Percentiles rank a stretch among this genome's conserved stretches.
Evolutionary conservation across 345 rosid species (phyloP).

Genomic region (Citrus cavaleriei): DNA sequence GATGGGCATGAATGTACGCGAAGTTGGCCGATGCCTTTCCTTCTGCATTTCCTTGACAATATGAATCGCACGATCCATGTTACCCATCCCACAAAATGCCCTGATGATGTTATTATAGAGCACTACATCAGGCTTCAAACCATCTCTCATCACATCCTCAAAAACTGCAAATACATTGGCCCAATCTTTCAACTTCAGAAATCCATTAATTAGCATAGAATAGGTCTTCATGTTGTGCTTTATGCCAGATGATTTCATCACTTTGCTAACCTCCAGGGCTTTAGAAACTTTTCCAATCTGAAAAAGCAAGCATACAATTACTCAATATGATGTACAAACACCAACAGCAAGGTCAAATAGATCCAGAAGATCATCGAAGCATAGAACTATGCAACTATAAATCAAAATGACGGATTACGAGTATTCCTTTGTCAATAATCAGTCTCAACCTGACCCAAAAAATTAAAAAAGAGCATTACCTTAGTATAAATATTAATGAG

Average conservation of each 20-base stretch:
- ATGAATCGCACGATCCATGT: slow-evolving; percentile 83
- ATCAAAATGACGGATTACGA: neutral
- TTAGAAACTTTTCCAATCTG: slow-evolving; percentile 84
- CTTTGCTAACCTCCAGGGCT: slow-evolving; percentile 78
- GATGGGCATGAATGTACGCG: slow-evolving; percentile 90
- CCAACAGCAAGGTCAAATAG: neutral
- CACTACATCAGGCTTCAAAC: slow-evolving; percentile 82
- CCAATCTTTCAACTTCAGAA: slow-evolving; percentile 89
- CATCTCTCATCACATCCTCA: slow-evolving; percentile 73
- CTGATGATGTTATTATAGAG: slow-evolving; percentile 79
- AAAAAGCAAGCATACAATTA: slow-evolving; percentile 10
- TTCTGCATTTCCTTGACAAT: slow-evolving; percentile 88
- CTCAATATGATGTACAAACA: neutral
- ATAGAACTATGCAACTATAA: neutral
- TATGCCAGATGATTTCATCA: slow-evolving; percentile 71
- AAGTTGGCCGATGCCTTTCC: slow-evolving; percentile 73
- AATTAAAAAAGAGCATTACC: slow-evolving; percentile 32
- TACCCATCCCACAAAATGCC: slow-evolving; percentile 98
- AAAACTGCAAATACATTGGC: slow-evolving; percentile 85
- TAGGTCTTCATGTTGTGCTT: slow-evolving; percentile 92
- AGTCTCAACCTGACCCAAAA: neutral
- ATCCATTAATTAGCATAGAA: slow-evolving; percentile 94
- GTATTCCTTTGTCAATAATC: neutral
- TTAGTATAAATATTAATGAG: slow-evolving; percentile 79
- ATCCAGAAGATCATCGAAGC: neutral